These are phyloP conservation scores for Cyclocybe aegerita DNA, from an alignment of 768 basidiomycete genomes.

Conservation along the genomic window DNA sequence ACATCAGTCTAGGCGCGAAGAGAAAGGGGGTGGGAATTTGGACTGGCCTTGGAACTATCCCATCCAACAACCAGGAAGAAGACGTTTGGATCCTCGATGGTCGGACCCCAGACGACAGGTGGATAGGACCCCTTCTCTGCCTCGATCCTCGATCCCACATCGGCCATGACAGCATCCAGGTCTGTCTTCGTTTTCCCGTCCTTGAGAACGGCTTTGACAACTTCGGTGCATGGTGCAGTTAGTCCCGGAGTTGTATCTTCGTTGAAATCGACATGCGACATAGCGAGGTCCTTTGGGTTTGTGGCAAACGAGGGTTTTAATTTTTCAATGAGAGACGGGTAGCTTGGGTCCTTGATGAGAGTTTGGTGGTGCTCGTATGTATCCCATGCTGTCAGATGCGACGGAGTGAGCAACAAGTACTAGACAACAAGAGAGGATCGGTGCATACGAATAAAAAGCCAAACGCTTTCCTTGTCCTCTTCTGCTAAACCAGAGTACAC, in stretches of 20 bases:
- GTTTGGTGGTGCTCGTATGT: slow-evolving; percentile 16
- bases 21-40: too few species aligned
- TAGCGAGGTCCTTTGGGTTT: slow-evolving; percentile 1
- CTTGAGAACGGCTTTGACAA: slow-evolving; percentile 11
- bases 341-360: slow-evolving; percentile 10
- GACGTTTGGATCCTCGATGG: slow-evolving; percentile 11
- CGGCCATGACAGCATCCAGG: slow-evolving; percentile 1
- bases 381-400: slow-evolving; percentile 15
- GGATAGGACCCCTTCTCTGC: slow-evolving; percentile 4
- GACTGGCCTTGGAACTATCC: slow-evolving; percentile 15
- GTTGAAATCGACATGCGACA: slow-evolving; percentile 17
- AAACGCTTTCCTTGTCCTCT: slow-evolving; percentile 7
- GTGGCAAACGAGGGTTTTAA: slow-evolving; percentile 7
- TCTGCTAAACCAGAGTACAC: slow-evolving; percentile 11
- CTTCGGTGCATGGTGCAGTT: slow-evolving; percentile 13
- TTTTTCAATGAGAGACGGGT: slow-evolving; percentile 3
- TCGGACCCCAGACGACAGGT: slow-evolving; percentile 13
- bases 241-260: slow-evolving; percentile 9
- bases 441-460: slow-evolving; percentile 9
- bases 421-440: background rate
- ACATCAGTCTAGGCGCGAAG: too few species aligned
- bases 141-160: slow-evolving; percentile 8
- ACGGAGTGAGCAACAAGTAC: background rate
- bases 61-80: slow-evolving; percentile 16
- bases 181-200: slow-evolving; percentile 14